phyloP scores from a whole-genome alignment of 1,284 basidiomycete species.

The Ganoderma lingzhi region DNA sequence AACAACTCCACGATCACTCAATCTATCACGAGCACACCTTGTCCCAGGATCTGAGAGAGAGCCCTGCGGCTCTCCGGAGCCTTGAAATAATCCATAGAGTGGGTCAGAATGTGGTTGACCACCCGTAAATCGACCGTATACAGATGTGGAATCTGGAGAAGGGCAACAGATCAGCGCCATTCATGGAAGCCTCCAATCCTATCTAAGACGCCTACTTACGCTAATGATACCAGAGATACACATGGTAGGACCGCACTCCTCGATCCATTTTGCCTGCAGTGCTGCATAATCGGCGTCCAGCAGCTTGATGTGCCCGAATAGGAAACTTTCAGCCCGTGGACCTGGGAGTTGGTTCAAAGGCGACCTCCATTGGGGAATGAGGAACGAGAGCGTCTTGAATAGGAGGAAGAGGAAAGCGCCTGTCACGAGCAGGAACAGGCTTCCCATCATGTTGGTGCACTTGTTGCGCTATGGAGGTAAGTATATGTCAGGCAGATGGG shows the following conservation, averaged over 20 bases:
- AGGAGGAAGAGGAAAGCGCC: neutral
- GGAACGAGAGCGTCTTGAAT: neutral
- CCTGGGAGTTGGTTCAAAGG: neutral
- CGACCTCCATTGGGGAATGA: neutral
- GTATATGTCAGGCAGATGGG: neutral
- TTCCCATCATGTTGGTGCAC: neutral
- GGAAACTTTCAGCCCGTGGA: neutral
- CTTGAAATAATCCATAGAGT: constrained; percentile 4
- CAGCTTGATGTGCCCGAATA: neutral
- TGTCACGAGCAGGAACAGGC: neutral
- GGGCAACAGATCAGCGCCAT: neutral
- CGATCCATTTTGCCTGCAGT: constrained; percentile 4
- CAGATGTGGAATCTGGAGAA: neutral
- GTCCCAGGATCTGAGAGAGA: constrained; percentile 1
- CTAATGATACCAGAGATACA: neutral
- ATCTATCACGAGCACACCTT: neutral
- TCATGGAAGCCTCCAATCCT: neutral
- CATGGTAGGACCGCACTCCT: constrained; percentile 6
- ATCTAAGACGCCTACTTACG: neutral
- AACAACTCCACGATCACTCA: neutral
- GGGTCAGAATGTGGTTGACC: constrained; percentile 9
- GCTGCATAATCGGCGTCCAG: neutral
- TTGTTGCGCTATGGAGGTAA: neutral
- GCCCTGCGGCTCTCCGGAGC: constrained; percentile 3
- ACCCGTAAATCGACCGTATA: neutral